Evolutionary conservation across 176 grass and related monocot species (phyloP), one percentile per base, ranked within the genome.

Genomic region (Guadua angustifolia): DNA sequence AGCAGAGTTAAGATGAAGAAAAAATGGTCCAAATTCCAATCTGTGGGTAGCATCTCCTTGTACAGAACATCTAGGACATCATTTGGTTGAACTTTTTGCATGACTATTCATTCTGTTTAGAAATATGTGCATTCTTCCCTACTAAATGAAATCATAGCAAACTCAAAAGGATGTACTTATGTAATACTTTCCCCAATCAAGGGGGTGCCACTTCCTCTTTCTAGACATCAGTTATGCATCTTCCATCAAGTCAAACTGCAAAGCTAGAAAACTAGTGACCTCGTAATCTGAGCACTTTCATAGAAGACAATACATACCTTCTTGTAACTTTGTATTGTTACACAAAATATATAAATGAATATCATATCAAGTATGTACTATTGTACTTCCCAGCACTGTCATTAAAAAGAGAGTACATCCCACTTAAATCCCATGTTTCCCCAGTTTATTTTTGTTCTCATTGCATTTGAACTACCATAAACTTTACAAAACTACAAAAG

Each of bases 351-450:
- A 43, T 9, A 44, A 67, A 79, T 58, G 9, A 11, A 43, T 53
- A 13, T 25, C 9, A 17, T 59, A 51, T 21, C 61, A 35, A 36
- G 18, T 36, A 73, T 49, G 7, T 50, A 49, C 46, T 46, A 57
- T 57, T 57, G 53, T 57, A 57, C n/a, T 66, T 74, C 7, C 4
- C 7, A 56, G 5, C 46, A 18, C 9, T 74, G 73, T 64, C 58
- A 83, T 52, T 53, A 33, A 68, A 81, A 81, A 19, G 8, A 22
- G 16, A 26, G 49, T 9, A 80, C 69, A 80, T 75, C 21, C 53
- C 43, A 84, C 10, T 61, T 69, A n/a, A 36, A 44, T 21, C 12
- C 78, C 58, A 9, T 26, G 35, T 45, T 65, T 44, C 26, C 45
- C 52, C 29, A 81, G 26, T 47, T 29, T 71, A 11, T 16, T 72